A percentile compares a stretch with the other conserved stretches of the same genome.
phyloP scores from a whole-genome alignment of 2,329 filamentous ascomycete species.

The Fusarium armeniacum region DNA sequence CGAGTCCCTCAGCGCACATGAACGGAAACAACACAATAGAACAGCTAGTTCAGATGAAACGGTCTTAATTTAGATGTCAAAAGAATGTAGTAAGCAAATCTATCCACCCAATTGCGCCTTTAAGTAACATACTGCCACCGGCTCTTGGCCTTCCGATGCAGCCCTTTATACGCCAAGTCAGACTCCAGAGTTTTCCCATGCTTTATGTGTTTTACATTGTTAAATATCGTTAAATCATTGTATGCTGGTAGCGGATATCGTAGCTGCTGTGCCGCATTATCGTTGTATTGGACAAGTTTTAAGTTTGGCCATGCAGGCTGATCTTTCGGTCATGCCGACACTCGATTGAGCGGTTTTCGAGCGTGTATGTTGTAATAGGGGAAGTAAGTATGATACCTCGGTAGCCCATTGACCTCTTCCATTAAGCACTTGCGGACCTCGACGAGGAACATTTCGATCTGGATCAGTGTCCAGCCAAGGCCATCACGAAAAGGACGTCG shows the following conservation, averaged over 20 bases:
- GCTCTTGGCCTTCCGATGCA: slow-evolving; percentile 14
- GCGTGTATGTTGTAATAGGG: slow-evolving; percentile 58
- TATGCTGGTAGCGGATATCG: slow-evolving; percentile 6
- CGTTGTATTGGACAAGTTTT: neutral
- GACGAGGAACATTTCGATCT: slow-evolving; percentile 61
- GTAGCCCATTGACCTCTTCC: slow-evolving; percentile 53
- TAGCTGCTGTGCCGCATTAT: neutral
- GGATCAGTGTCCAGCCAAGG: slow-evolving; percentile 57
- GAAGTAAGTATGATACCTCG: slow-evolving; percentile 57
- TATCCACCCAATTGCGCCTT: slow-evolving; percentile 20
- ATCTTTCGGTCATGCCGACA: neutral
- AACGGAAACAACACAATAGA: no score
- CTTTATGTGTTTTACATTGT: slow-evolving; percentile 9
- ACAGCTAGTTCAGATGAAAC: neutral
- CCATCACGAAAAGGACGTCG: slow-evolving; percentile 58
- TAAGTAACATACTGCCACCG: slow-evolving; percentile 4
- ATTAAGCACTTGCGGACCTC: slow-evolving; percentile 58
- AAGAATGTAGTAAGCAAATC: neutral
- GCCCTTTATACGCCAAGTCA: slow-evolving; percentile 26
- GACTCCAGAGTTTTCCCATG: slow-evolving; percentile 18
- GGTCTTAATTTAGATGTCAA: neutral
- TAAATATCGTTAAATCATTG: slow-evolving; percentile 35
- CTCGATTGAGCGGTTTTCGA: slow-evolving; percentile 53
- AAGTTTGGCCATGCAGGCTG: neutral
- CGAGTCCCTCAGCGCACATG: no score